Conservation (phyloP, 2,329 filamentous ascomycete species). For the Thermothelomyces thermophilus region DNA sequence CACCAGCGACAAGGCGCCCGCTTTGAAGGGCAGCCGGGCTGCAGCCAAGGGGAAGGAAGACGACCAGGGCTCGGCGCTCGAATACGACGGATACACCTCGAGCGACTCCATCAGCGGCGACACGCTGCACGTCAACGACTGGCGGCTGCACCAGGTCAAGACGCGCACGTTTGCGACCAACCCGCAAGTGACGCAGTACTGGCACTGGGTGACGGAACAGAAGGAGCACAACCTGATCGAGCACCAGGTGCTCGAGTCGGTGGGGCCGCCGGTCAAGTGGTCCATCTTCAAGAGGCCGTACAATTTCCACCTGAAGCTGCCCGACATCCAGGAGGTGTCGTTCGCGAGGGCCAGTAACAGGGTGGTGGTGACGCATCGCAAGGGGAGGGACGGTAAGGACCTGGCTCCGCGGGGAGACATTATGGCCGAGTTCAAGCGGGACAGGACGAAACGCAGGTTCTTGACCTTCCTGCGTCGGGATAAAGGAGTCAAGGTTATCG, state of each 20-base stretch:
- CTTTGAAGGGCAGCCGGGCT: background rate
- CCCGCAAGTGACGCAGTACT: conserved; percentile 47
- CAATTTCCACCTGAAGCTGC: conserved; percentile 43
- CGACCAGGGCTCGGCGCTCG: conserved; percentile 23
- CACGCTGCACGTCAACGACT: conserved; percentile 41
- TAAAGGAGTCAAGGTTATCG: conserved; percentile 37
- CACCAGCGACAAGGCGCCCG: background rate
- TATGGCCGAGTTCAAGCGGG: conserved; percentile 46
- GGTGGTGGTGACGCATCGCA: conserved; percentile 36
- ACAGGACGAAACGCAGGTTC: conserved; percentile 47
- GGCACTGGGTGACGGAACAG: conserved; percentile 42
- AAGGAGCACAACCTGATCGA: conserved; percentile 37
- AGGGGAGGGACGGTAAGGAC: conserved; percentile 17
- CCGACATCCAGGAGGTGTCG: conserved; percentile 40
- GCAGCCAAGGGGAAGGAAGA: conserved; percentile 3
- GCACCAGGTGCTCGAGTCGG: conserved; percentile 47
- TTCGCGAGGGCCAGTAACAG: conserved; percentile 39
- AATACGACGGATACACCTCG: conserved; percentile 43
- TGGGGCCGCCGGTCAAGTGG: conserved; percentile 37
- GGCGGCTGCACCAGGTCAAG: conserved; percentile 48
- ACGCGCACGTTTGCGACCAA: conserved; percentile 41
- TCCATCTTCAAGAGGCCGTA: conserved; percentile 44
- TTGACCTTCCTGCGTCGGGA: conserved; percentile 39
- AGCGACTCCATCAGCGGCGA: conserved; percentile 45
- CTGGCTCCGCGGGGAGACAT: conserved; percentile 36